phyloP scores from a whole-genome alignment of 305 asterid genomes.

The Coffea humblotiana region DNA sequence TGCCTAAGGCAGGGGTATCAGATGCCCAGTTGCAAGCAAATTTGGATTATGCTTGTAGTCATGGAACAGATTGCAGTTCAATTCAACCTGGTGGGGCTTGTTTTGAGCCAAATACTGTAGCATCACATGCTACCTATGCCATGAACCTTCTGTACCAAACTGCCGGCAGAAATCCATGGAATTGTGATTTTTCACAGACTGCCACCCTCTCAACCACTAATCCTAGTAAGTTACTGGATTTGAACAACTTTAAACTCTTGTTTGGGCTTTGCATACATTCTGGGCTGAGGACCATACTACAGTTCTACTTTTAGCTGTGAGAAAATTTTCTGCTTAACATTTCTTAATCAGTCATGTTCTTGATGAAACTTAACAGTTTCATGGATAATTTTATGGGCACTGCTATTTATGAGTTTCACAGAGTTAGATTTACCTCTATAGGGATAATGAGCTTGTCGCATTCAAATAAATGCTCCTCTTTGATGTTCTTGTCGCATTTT shows the following conservation, averaged over 20 bases:
- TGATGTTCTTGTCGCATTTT: background rate
- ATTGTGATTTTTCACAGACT: slow-evolving; percentile 54
- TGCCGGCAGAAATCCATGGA: slow-evolving; percentile 34
- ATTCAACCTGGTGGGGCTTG: slow-evolving; percentile 71
- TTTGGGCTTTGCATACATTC: background rate
- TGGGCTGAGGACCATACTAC: background rate
- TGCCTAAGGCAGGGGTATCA: slow-evolving; percentile 45
- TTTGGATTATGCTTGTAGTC: slow-evolving; percentile 62
- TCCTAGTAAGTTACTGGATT: slow-evolving; percentile 45
- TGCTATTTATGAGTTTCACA: background rate
- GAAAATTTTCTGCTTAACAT: background rate
- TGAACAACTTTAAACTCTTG: background rate
- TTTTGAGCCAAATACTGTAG: slow-evolving; percentile 54
- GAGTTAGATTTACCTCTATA: background rate
- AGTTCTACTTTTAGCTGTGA: background rate
- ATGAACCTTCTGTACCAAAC: slow-evolving; percentile 59
- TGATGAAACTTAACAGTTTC: background rate
- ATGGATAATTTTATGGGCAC: background rate
- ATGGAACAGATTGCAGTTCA: slow-evolving; percentile 51
- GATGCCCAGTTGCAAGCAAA: slow-evolving; percentile 49
- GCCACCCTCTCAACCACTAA: slow-evolving; percentile 52
- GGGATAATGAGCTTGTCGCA: background rate
- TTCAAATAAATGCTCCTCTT: background rate
- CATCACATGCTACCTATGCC: slow-evolving; percentile 62
- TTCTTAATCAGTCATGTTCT: background rate